phyloP scores from a whole-genome alignment of 352 stramenopile species.

The Globisporangium cylindrosporum region DNA sequence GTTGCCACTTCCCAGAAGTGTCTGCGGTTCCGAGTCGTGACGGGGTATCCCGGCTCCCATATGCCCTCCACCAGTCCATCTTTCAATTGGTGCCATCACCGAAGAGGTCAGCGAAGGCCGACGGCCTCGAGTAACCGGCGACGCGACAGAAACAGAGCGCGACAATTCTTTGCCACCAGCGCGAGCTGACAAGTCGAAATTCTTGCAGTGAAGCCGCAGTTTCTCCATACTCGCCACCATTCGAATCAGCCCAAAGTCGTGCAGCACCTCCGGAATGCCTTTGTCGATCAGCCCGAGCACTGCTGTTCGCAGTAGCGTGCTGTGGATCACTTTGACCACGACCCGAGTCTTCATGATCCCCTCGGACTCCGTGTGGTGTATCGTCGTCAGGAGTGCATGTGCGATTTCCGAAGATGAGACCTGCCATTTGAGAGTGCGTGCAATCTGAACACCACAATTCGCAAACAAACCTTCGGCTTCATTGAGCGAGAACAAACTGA shows the following conservation, averaged over 20 bases:
- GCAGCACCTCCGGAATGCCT: conserved; percentile 23
- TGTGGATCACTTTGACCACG: conserved; percentile 22
- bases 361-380: conserved; percentile 19
- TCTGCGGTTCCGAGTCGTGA: neutral
- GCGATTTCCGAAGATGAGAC: conserved; percentile 10
- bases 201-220: neutral
- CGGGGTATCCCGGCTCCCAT: neutral
- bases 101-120: neutral
- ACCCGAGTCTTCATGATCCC: conserved; percentile 25
- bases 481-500: conserved; percentile 18
- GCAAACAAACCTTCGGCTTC: conserved; percentile 13
- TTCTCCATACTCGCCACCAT: conserved; percentile 20
- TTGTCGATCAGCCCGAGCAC: conserved; percentile 31
- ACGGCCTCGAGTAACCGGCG: neutral
- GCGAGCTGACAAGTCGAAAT: neutral
- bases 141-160: neutral
- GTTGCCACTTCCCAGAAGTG: neutral
- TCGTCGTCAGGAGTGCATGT: conserved; percentile 18
- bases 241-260: conserved; percentile 22
- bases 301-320: conserved; percentile 23
- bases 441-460: conserved; percentile 13
- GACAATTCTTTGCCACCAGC: neutral
- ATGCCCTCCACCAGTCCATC: neutral
- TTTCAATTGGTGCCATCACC: neutral
- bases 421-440: conserved; percentile 15